Conservation (phyloP, 23 red algal species). For the Gracilaria domingensis region DNA sequence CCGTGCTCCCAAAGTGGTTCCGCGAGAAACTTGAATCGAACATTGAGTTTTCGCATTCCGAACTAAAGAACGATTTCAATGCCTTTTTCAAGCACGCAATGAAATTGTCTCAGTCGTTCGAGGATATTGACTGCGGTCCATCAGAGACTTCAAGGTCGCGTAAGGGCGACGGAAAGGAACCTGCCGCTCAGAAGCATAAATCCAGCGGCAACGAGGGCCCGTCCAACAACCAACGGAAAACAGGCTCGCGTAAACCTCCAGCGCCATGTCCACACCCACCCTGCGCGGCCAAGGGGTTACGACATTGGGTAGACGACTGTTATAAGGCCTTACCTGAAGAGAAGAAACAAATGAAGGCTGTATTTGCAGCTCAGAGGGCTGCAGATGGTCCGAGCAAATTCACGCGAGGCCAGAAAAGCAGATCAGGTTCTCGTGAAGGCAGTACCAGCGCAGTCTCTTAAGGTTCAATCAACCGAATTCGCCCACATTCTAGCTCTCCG, state of each 20-base stretch:
- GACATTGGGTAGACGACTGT: constrained; percentile 32
- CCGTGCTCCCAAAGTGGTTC: neutral
- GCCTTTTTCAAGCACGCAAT: neutral
- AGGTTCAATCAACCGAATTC: neutral
- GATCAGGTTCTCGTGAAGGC: neutral
- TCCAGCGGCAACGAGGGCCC: too few relatives aligned
- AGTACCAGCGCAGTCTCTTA: neutral
- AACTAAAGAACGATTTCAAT: neutral
- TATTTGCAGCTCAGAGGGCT: neutral
- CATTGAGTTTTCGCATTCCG: neutral
- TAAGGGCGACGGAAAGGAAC: neutral
- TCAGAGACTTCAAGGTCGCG: neutral
- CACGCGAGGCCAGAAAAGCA: neutral
- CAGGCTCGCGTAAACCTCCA: too few relatives aligned
- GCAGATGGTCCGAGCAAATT: neutral
- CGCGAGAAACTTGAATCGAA: neutral
- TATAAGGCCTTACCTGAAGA: neutral
- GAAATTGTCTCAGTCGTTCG: neutral
- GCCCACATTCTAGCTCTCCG: too few relatives aligned
- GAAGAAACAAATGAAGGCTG: constrained; percentile 6
- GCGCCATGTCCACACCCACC: neutral
- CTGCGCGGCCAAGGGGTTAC: neutral
- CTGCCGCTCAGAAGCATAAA: too few relatives aligned
- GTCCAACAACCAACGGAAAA: too few relatives aligned
- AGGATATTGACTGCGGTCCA: neutral